Evolutionary conservation across 352 stramenopile genomes (phyloP).

Genomic region (Globisporangium parvum): DNA sequence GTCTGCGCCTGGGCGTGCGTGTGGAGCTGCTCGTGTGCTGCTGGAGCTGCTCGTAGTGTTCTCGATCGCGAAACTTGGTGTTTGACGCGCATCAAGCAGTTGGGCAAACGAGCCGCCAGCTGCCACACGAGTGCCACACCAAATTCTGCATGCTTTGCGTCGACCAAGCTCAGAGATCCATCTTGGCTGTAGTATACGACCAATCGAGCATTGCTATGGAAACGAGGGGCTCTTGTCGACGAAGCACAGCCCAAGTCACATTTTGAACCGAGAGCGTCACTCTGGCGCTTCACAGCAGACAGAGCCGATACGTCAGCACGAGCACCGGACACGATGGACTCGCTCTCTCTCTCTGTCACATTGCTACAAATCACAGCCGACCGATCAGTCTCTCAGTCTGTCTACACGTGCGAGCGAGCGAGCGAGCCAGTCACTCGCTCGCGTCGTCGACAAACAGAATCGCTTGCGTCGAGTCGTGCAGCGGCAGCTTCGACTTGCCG

Average conservation of each 20-base stretch:
- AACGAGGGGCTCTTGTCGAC: background rate
- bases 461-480: conserved; percentile 35
- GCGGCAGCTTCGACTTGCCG: conserved; percentile 29
- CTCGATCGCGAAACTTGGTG: background rate
- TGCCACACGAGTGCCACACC: background rate
- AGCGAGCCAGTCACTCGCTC: conserved; percentile 37
- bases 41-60: background rate
- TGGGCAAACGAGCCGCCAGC: background rate
- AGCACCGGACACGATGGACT: background rate
- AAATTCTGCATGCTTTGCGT: background rate
- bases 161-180: background rate
- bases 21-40: background rate
- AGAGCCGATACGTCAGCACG: background rate
- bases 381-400: background rate
- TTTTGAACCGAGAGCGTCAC: background rate
- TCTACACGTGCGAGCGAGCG: no score
- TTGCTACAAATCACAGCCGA: background rate
- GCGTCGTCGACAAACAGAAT: conserved; percentile 72
- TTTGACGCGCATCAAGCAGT: background rate
- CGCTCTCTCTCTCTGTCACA: background rate
- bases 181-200: background rate
- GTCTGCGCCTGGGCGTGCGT: background rate
- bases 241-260: background rate
- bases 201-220: background rate
- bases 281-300: background rate